These are phyloP conservation scores for Tuber brumale DNA, from an alignment of 495 filamentous ascomycete genomes.

Conservation along the genomic window DNA sequence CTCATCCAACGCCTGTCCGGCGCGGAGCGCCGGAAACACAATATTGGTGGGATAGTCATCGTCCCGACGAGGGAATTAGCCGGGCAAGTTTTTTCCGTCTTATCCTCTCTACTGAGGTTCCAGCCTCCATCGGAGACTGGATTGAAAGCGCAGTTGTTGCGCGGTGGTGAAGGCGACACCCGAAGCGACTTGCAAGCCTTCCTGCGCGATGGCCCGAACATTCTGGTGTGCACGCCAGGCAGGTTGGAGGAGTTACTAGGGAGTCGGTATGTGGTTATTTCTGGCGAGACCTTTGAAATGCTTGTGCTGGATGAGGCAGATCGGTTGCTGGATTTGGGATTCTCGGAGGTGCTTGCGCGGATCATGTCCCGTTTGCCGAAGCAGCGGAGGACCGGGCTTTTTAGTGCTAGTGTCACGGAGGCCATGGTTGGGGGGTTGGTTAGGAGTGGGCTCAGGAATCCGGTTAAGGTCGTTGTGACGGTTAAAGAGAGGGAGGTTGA, in stretches of 20 bases:
- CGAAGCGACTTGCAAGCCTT: conserved; percentile 72
- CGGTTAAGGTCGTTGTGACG: conserved; percentile 85
- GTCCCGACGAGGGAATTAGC: conserved; percentile 92
- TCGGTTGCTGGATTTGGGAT: conserved; percentile 85
- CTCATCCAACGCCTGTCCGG: conserved; percentile 66
- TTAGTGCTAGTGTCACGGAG: conserved; percentile 87
- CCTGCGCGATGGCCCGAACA: conserved; percentile 69
- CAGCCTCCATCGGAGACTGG: conserved; percentile 67
- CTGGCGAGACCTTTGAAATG: conserved; percentile 80
- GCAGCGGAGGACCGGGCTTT: conserved; percentile 85
- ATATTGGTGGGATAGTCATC: conserved; percentile 83
- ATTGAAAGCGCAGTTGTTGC: conserved; percentile 45
- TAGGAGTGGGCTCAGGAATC: conserved; percentile 85
- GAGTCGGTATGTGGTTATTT: conserved; percentile 83
- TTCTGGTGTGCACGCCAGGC: conserved; percentile 83
- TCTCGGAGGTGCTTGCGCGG: conserved; percentile 78
- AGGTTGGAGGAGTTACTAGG: conserved; percentile 80
- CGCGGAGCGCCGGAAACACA: conserved; percentile 69
- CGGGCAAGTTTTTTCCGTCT: conserved; percentile 78
- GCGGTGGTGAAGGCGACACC: conserved; percentile 64
- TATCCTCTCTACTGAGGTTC: conserved; percentile 68
- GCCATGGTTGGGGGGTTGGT: conserved; percentile 80
- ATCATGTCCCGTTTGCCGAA: conserved; percentile 83
- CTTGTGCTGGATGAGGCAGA: conserved; percentile 94
- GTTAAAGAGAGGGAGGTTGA: conserved; percentile 69